Percentiles rank a stretch among this genome's conserved stretches.
phyloP scores from a whole-genome alignment of 768 basidiomycete species.

The Suillus plorans region DNA sequence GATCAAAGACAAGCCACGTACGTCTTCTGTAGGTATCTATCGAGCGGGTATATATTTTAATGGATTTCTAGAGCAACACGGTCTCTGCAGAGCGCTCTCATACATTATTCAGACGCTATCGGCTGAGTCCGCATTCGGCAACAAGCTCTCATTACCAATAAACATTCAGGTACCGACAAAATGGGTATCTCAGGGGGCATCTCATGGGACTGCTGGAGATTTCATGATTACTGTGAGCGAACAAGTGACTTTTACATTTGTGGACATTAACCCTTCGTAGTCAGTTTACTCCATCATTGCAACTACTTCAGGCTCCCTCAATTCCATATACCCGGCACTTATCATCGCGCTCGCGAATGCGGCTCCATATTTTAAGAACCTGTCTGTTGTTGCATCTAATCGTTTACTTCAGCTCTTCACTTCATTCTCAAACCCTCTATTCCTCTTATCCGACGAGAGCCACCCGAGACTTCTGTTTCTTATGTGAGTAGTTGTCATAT shows the following conservation, averaged over 20 bases:
- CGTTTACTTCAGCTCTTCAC: constrained; percentile 86
- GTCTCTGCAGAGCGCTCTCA: constrained; percentile 83
- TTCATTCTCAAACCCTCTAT: constrained; percentile 87
- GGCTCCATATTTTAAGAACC: constrained; percentile 81
- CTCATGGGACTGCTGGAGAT: constrained; percentile 72
- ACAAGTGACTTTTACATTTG: constrained; percentile 4
- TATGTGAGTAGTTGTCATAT: constrained; percentile 50
- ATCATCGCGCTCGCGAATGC: constrained; percentile 88
- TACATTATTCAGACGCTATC: constrained; percentile 93
- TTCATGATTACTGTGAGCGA: constrained; percentile 80
- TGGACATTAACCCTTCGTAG: constrained; percentile 37
- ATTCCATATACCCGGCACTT: constrained; percentile 87
- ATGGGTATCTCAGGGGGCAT: constrained; percentile 69
- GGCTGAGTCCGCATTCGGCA: constrained; percentile 76
- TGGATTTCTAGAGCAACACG: constrained; percentile 72
- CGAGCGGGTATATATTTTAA: constrained; percentile 10
- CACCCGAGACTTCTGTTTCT: constrained; percentile 93
- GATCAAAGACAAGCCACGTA: constrained; percentile 92
- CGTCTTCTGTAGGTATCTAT: constrained; percentile 25
- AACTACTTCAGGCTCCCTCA: constrained; percentile 78
- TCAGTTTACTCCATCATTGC: constrained; percentile 89
- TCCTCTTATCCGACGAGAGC: constrained; percentile 91
- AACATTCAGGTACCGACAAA: constrained; percentile 70
- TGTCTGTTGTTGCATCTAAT: constrained; percentile 79
- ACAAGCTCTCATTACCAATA: constrained; percentile 63